A percentile compares a stretch with the other conserved stretches of the same genome.
Conservation (phyloP, 2,329 filamentous ascomycete genomes). For the Teratosphaeria destructans region DNA sequence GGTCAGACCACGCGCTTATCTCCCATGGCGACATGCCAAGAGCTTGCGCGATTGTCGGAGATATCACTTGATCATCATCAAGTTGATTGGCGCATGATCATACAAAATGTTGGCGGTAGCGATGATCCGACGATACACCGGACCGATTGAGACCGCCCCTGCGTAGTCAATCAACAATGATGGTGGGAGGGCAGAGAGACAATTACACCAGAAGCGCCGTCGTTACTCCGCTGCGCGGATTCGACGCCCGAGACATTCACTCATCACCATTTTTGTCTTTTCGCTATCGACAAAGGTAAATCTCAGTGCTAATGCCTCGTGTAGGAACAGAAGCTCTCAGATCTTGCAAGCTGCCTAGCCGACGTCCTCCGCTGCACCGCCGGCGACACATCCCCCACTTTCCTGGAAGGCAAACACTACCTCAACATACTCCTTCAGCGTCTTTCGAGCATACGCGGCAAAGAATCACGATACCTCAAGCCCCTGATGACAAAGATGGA, state of each 20-base stretch:
- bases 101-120: too few species aligned
- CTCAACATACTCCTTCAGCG: constrained; percentile 22
- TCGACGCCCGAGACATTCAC: not conserved
- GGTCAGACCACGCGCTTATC: too few species aligned
- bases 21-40: too few species aligned
- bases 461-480: constrained; percentile 25
- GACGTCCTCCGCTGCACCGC: constrained; percentile 27
- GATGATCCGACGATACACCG: too few species aligned
- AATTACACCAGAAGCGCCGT: too few species aligned
- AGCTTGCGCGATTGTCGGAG: too few species aligned
- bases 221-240: not conserved
- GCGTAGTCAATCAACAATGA: too few species aligned
- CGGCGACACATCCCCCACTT: constrained; percentile 23
- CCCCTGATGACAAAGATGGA: constrained; percentile 25
- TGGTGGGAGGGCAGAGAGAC: too few species aligned
- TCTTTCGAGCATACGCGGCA: constrained; percentile 26
- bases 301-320: not conserved
- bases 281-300: not conserved
- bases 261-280: not conserved
- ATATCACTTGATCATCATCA: too few species aligned
- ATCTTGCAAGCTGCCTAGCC: constrained; percentile 27
- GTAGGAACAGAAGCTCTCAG: constrained; percentile 28
- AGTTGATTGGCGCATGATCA: too few species aligned
- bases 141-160: too few species aligned
- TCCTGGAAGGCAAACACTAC: constrained; percentile 25